phyloP scores from a whole-genome alignment of 805 yeast species.

The Martiniozyma abietophila region DNA sequence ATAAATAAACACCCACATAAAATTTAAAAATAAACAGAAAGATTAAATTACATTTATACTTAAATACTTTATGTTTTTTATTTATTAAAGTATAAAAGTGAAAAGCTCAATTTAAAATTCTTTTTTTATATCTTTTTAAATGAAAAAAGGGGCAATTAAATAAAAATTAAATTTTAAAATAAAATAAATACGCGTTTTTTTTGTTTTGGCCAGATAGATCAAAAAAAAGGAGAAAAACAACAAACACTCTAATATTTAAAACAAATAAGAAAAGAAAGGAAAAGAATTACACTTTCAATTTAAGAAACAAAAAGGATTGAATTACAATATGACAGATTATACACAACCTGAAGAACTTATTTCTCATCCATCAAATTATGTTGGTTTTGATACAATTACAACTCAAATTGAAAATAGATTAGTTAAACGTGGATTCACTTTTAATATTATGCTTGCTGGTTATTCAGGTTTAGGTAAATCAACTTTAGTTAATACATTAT shows the following conservation, averaged over 20 bases:
- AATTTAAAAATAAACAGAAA: too few relatives aligned
- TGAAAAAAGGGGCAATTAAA: too few relatives aligned
- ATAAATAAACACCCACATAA: too few relatives aligned
- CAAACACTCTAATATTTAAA: background rate
- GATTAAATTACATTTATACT: too few relatives aligned
- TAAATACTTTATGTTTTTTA: too few relatives aligned
- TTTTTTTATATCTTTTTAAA: too few relatives aligned
- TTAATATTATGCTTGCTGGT: conserved; percentile 91
- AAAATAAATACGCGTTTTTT: too few relatives aligned
- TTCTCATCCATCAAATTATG: conserved; percentile 64
- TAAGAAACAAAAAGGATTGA: conserved; percentile 8
- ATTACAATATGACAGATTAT: too few relatives aligned
- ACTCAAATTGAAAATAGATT: conserved; percentile 89
- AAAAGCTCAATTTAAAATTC: too few relatives aligned
- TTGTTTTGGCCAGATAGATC: background rate
- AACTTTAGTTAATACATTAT: conserved; percentile 83
- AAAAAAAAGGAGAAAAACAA: background rate
- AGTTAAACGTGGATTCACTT: conserved; percentile 86
- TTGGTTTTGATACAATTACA: conserved; percentile 95
- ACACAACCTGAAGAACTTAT: conserved; percentile 5
- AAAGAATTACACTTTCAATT: conserved; percentile 1
- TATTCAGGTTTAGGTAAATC: conserved; percentile 92
- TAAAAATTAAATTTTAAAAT: too few relatives aligned
- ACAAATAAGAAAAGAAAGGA: conserved; percentile 1
- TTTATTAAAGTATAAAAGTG: too few relatives aligned